Evolutionary conservation across 768 basidiomycete species (phyloP), one percentile per base, ranked within the genome.

Genomic region (Strobilomyces dryophilus): DNA sequence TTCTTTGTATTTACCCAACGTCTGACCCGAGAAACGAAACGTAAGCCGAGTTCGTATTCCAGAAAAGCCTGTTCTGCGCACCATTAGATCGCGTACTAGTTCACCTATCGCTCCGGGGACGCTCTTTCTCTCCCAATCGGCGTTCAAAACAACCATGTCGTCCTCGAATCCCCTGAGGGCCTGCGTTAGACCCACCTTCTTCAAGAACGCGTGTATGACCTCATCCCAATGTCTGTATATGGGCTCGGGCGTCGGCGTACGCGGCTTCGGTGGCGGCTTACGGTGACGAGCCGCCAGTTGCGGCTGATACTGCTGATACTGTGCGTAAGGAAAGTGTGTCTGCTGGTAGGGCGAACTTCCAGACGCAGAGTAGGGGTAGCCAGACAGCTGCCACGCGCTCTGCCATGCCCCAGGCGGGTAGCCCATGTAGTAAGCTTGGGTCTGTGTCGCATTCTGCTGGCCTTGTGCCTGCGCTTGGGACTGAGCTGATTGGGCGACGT

Each of bases 71-170:
- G 45, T 24, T 32, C 35, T 12, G 67, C 79, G 50, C 59, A 85
- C 85, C 59, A 75, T 70, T 32, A 87, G 70, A 53, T 76, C 75
- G 36, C 74, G 70, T 34, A 77, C 67, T 26, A 89, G 66, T 26
- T 78, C 75, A 4, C 70, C 68, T 31, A 90, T 66, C 4, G 86
- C 86, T 0, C 62, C 69, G 10, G 82, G 80, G 8, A 88, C 72
- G n/a, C 70, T 74, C 52, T 74, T 71, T 35, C 73, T 73, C 66
- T 89, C 88, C 78, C 82, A 87, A 1, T 80, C 79, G 0, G 75
- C 63, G 55, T 82, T 89, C 71, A 89, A 66, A n/a, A 87, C 76
- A 5, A 89, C 63, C 71, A 89, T 78, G 61, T 91, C 88, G n/a
- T 75, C 68, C 58, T 87, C 82, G 44, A 91, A 81, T 0, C 84